Evolutionary conservation across 208 protist genomes (phyloP), one percentile per base, ranked within the genome.

Genomic region (Trypanosoma grayi): DNA sequence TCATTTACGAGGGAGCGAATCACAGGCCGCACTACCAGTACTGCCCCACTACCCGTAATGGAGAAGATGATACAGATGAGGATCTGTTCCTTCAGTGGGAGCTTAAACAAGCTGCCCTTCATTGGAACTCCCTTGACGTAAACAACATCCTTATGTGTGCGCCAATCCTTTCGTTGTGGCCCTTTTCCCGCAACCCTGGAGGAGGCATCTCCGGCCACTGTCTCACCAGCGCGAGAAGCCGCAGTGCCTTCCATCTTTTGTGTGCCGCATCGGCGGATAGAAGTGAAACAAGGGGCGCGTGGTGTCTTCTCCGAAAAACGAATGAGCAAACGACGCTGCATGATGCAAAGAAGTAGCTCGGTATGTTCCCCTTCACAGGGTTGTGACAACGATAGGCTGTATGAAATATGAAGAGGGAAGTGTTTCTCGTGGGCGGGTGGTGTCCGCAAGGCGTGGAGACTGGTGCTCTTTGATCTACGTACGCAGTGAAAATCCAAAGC

Each of bases 21-120:
- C 44, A 87, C 60, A 24, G 87, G 87, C 0, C 82, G 78, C 25
- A 94, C 84, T 33, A 91, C 48, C 53, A 79, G 76, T 7, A 90
- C 84, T 1, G 87, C 81, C 18, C 64, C 76, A 5, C 67, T 76
- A 40, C 87, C 87, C 7, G 87, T 83, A 24, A 94, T 66, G 5
- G 87, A 88, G 60, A 94, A 94, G 37, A 91, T 78, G 36, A 87
- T 61, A 73, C 75, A 90, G 45, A 91, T 86, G 43, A 94, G 66
- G 40, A 91, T 72, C 74, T 94, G 81, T 51, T 94, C 87, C 37
- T 73, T 70, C 47, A 72, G 48, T 30, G 81, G 79, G n/a, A 94
- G 70, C 54, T 91, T 89, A 59, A 82, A 87, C 25, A 94, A 64
- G 57, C 61, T 81, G 18, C 87, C 87, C 67, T 89, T 88, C 31